Base-by-base conservation (phyloP, 2,329 filamentous ascomycete species). In the Colletotrichum australisinense region DNA sequence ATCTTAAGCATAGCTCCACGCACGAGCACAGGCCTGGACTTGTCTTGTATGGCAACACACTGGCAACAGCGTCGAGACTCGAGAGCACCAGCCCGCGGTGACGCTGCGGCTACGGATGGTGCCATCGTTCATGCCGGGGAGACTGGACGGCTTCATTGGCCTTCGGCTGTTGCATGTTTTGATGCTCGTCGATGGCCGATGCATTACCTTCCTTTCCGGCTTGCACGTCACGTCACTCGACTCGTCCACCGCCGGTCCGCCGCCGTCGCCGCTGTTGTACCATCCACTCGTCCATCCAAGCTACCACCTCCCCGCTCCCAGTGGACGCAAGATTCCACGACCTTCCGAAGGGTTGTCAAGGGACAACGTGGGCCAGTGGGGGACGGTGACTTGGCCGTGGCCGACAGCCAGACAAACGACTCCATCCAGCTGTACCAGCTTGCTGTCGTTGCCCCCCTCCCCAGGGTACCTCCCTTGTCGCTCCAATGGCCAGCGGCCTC, bases 281-380 rank as follows among this genome's bases (percentile, higher is more conserved):
- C 67, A 73, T 70, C 60, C 67, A 52, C 60, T 58, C 30, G 56
- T 67, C 26, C 32, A 19, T 52, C 57, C 67, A 70, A 53, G 58
- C 42, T 49, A 22, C 53, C 32, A 46, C 55, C 71, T 62, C 71
- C 71, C 71, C 71, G 71, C 67, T 66, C 32, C 53, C 66, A 24
- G 46, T 19, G 62, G 49, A 70, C 55, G 46, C 67, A 73, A 73
- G 72, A 74, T 74, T 74, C 72, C 53, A 74, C 69, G 57, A 53
- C 38, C 49, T 74, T 74, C 72, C 63, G 59, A 65, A 70, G 42
- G 42, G 53, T 19, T 73, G 71, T 62, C 56, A 46, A 53, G 67
- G 62, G 28, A 42, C 67, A 71, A 73, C 67, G 56, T 73, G 71
- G 71, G 71, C 71, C 55, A 71, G 71, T 71, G 71, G 67, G 70